These are phyloP conservation scores for Eucalyptus virginea DNA, from an alignment of 345 rosid genomes.

Conservation along the genomic window DNA sequence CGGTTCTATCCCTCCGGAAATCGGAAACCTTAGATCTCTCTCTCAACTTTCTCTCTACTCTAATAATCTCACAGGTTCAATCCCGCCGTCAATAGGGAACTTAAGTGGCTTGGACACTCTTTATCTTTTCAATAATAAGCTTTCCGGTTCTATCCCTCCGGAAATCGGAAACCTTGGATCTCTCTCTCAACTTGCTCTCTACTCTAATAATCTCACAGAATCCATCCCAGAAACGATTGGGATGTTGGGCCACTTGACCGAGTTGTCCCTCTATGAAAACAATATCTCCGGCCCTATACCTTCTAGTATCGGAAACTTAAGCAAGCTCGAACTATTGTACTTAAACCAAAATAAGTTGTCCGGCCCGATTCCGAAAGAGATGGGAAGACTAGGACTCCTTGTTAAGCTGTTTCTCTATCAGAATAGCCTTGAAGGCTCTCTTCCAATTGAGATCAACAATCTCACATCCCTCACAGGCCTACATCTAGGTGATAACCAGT, in stretches of 20 bases:
- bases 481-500: neutral
- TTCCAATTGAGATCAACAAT: neutral
- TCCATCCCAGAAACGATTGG: no score
- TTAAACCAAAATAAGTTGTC: neutral
- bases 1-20: neutral
- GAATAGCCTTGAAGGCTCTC: neutral
- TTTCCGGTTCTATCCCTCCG: no score
- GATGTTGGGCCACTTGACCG: neutral
- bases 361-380: neutral
- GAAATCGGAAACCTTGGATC: no score
- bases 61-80: no score
- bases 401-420: fast-evolving
- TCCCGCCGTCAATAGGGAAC: no score
- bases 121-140: no score
- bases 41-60: neutral
- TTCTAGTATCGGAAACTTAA: neutral
- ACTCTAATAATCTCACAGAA: no score
- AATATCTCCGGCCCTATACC: neutral
- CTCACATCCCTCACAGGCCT: neutral
- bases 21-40: neutral
- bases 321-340: neutral
- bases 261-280: neutral
- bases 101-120: no score
- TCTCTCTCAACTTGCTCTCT: no score
- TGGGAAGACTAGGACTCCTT: neutral